Percentiles rank a stretch among this genome's conserved stretches.
These are phyloP conservation scores for Corynespora cassiicola DNA, from an alignment of 2,329 filamentous ascomycete genomes.

Conservation along the genomic window DNA sequence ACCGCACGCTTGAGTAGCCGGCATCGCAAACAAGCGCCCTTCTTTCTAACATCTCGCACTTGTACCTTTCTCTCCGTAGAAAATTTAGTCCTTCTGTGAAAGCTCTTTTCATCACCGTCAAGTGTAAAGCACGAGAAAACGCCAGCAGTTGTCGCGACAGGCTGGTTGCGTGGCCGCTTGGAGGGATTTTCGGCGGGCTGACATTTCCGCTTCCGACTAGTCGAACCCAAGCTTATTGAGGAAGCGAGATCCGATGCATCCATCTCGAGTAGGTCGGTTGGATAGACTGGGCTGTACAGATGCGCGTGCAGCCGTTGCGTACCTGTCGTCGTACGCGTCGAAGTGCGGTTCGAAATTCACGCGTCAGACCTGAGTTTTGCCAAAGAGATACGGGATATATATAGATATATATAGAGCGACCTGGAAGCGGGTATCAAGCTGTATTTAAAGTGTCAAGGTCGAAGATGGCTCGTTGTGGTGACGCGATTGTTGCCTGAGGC, in stretches of 20 bases:
- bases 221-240: no score
- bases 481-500: constrained; percentile 14
- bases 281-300: no score
- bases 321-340: no score
- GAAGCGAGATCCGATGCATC: no score
- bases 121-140: constrained; percentile 20
- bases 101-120: constrained; percentile 14
- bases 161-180: constrained; percentile 4
- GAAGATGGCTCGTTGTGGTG: constrained; percentile 2
- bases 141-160: constrained; percentile 3
- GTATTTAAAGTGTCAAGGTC: constrained; percentile 1
- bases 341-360: no score
- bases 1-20: constrained; percentile 22
- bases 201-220: background rate
- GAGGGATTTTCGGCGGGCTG: background rate
- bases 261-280: no score
- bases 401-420: background rate
- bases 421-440: background rate
- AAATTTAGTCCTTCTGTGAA: constrained; percentile 19
- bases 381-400: background rate
- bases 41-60: constrained; percentile 17
- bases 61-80: constrained; percentile 16
- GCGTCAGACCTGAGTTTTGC: background rate
- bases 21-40: constrained; percentile 22
- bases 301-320: no score